Evolutionary conservation across 257 asterid species (phyloP).

Genomic region (Paraleonurus japonicus): DNA sequence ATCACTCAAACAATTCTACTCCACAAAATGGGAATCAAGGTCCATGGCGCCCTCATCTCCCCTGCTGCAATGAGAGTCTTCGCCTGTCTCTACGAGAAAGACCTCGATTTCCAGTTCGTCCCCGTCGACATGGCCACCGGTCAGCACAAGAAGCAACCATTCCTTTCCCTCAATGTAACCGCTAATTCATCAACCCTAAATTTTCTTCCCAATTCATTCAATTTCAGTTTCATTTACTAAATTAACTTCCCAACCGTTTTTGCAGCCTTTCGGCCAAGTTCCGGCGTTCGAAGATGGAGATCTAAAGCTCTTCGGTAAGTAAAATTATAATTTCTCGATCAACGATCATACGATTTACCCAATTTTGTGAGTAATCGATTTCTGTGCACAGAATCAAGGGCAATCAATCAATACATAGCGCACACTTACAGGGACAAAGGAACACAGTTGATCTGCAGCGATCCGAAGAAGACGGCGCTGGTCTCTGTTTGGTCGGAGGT

Average conservation of each 20-base stretch:
- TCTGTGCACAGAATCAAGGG: conserved; percentile 65
- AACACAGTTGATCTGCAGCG: conserved; percentile 31
- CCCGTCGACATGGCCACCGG: conserved; percentile 35
- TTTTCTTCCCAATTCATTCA: background rate
- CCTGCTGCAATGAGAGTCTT: conserved; percentile 39
- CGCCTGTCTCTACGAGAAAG: conserved; percentile 47
- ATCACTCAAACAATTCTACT: background rate
- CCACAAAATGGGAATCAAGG: conserved; percentile 47
- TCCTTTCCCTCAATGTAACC: conserved; percentile 44
- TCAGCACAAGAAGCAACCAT: conserved; percentile 44
- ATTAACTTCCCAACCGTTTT: background rate
- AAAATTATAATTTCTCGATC: background rate
- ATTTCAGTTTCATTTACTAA: background rate
- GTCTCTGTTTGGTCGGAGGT: conserved; percentile 57
- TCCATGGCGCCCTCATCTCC: conserved; percentile 41
- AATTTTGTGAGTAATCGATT: background rate
- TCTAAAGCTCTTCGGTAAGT: conserved; percentile 42
- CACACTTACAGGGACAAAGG: conserved; percentile 50
- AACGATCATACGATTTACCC: too few species aligned
- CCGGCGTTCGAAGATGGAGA: conserved; percentile 59
- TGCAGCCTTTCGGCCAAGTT: conserved; percentile 55
- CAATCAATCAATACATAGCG: conserved; percentile 46
- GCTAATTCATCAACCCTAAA: background rate
- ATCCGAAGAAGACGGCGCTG: conserved; percentile 44
- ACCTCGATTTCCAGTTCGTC: conserved; percentile 38